Evolutionary conservation across 345 rosid genomes (phyloP), one percentile per base, ranked within the genome.

Genomic region (Trapa incisa): DNA sequence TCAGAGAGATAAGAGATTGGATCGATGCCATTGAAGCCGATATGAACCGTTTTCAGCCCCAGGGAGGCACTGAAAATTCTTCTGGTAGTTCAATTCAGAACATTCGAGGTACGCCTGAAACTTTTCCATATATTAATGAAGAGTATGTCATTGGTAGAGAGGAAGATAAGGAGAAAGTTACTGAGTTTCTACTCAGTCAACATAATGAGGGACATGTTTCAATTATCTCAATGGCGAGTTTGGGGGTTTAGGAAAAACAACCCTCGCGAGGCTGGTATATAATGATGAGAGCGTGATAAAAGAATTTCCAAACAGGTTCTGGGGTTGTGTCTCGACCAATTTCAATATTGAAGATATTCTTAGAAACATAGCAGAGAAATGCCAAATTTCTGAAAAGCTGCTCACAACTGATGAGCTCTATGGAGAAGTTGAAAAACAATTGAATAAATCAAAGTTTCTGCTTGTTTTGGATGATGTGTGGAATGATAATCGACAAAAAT

Each of bases 191-290:
- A 17, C 6, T 17, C 12, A 22, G n/a, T 7, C 22, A 62, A 1
- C 13, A 64, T 8, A 0, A 0, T 38, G 33, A 38, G 32, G 71
- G 54, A 0, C n/a, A 54, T 43, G 45, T 42, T 8, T 50, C 65
- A 0, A 63, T 71, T 42, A 10, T 75, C 10, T 67, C 78, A 1
- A 65, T 75, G 6, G 75, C 69, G 38, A 75, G 75, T 1, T 75
- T 53, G 79, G 70, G 0, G 79, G 78, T 2, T 4, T 75, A 0
- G 79, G 79, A 13, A 75, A 75, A 50, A 72, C 75, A 0, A 47
- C 73, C 1, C 47, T 76, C 17, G 79, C 75, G 9, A 67, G 66
- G n/a, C 12, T 65, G 9, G 64, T 47, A 1, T 75, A 16, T 13
- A 65, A 68, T 4, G 65, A 68, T 53, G 72, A 52, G 17, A 15